Evolutionary conservation across 352 stramenopile genomes (phyloP), one percentile per base, ranked within the genome.

Genomic region (Phytophthora foliorum): DNA sequence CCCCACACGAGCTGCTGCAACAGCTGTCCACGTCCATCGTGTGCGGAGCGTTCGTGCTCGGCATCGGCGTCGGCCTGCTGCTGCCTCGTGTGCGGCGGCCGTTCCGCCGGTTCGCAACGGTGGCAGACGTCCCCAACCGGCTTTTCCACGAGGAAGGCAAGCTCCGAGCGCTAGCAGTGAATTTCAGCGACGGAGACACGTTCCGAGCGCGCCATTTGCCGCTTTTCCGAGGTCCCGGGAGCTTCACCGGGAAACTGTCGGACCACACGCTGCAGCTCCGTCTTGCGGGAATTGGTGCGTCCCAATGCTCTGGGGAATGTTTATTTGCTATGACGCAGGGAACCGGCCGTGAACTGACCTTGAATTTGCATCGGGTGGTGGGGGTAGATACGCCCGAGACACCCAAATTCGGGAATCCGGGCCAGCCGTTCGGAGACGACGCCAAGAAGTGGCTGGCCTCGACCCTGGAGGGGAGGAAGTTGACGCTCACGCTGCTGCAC

Each of bases 261-360:
- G 87, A 95, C 25, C 73, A 95, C 74, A 96, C 90, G 50, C 69
- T 97, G 53, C 85, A 95, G 73, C 84, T 97, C 64, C 86, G 90
- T 24, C 80, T 97, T 29, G 89, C 89, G 10, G 90, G 72, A 62
- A 89, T 97, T 52, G 86, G 81, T 89, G 55, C 19, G 58, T 64
- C 48, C 19, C 22, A 38, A 27, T 48, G 16, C 16, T 7, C 13
- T 42, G 36, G 31, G 7, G 13, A 21, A 38, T 19, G 3, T 19
- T 19, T 21, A 42, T 17, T 42, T 44, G n/a, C 6, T 45, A 17
- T 25, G 19, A 11, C 45, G 44, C 7, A 57, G 13, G 25, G n/a
- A 44, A 17, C 7, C 9, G 48, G 5, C 10, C 5, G 11, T 4
- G 36, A 39, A 17, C 21, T 56, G 5, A 58, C 16, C 24, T 21